Base-by-base conservation (phyloP, 108 stramenopile species). In the Nitzschia sp. region DNA sequence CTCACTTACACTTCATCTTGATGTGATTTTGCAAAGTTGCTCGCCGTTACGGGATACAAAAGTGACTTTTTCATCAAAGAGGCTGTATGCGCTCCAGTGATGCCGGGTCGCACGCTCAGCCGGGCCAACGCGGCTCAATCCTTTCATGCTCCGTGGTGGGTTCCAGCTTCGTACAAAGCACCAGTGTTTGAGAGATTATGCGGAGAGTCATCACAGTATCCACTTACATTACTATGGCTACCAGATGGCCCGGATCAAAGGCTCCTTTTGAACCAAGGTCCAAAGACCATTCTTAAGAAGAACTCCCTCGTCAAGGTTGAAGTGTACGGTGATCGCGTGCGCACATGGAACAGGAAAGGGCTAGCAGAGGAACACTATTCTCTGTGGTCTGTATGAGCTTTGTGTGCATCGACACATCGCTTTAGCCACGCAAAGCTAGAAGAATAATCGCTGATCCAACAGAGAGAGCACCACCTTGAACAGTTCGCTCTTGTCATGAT, bases 101-200 rank as follows among this genome's bases (percentile, higher is more conserved):
- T 58, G 54, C 72, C 65, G 1, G 72, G 72, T 13, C 44, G 44
- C 16, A 36, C 15, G 5, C 25, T 67, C 25, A 53, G 53, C 5
- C 3, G 35, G 34, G 71, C 29, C 33, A 33, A 70, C 36, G 41
- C 62, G 1, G 44, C 29, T 3, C 36, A 31, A 27, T 27, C 53
- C 11, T 73, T 73, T 48, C 31, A 65, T 2, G 63, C 72, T 34
- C 72, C 72, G 1, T 73, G 61, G 56, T 73, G 72, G 72, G 64
- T 64, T n/a, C 72, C 72, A 8, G 38, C 30, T 44, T 22, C 64
- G 11, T 33, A 38, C 15, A 73, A 73, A 44, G 26, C 57, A 21
- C 1, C 38, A 21, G 45, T 26, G 30, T 65, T 50, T 31, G 33
- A 32, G 41, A 5, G 21, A 0, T 16, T 66, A 2, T 73, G 72